Evolutionary conservation across 495 filamentous ascomycete species (phyloP), one percentile per base, ranked within the genome.

Genomic region (Apodospora peruviana): DNA sequence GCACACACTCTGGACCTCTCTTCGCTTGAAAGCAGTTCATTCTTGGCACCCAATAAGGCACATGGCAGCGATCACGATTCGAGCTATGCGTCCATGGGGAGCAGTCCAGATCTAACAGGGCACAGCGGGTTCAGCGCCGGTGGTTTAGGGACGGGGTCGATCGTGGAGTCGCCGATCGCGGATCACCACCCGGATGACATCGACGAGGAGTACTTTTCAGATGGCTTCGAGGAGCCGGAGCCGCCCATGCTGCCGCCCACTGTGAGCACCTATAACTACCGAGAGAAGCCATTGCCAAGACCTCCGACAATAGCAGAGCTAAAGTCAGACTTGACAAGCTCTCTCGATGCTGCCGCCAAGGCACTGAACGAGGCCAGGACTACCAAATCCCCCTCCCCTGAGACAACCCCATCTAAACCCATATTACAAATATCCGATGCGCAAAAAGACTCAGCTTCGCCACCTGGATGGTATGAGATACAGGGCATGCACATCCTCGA

Each of bases 401-500:
- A 43, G 5, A 7, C 11, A n/a, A 42, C 40, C 10, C 25, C 42
- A 2, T 27, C 42, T 18, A 22, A 18, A 3, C n/a, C n/a, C 37
- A 17, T 40, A 19, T 22, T 17, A 35, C 32, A 22, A 4, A n/a
- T 34, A 24, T 20, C 61, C 21, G 2, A 32, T 8, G 29, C 45
- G n/a, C 14, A 43, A 11, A 23, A 29, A 16, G 27, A 34, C 42
- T 43, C 43, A 34, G 37, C 43, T 20, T 22, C 59, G 11, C 42
- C 79, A 22, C 63, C 73, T 22, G 85, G 84, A 5, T 93, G 85
- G 78, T 79, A 87, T 59, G 88, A 96, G 60, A 76, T 96, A 5
- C 87, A 96, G 63, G 93, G 93, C 7, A 79, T 96, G 70, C 87
- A 94, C 48, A 79, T 98, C 34, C 72, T 96, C 29, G 93, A 97